Conservation (phyloP, 495 filamentous ascomycete species). For the Penicillium antarcticum region DNA sequence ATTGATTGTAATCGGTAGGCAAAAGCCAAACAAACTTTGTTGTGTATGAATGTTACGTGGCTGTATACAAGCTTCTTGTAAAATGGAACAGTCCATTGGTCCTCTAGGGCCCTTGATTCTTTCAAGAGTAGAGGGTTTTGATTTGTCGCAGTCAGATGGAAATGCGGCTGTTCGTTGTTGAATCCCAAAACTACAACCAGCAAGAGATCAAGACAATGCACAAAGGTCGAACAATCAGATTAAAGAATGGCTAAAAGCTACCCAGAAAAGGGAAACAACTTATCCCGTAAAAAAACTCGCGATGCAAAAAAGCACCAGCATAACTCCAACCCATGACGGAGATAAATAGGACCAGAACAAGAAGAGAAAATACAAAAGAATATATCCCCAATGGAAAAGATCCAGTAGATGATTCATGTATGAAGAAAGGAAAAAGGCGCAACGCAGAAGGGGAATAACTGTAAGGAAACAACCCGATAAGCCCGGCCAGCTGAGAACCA, state of each 20-base stretch:
- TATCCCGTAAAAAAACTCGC: slow-evolving; percentile 1
- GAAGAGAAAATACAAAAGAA: slow-evolving; percentile 4
- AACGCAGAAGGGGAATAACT: slow-evolving; percentile 13
- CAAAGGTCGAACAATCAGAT: too few species aligned
- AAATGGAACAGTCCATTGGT: too few species aligned
- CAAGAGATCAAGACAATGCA: too few species aligned
- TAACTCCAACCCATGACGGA: slow-evolving; percentile 23
- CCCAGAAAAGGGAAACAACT: not conserved
- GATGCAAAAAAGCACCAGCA: slow-evolving; percentile 14
- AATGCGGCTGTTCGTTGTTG: too few species aligned
- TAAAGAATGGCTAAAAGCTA: not conserved
- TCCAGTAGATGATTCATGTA: slow-evolving; percentile 23
- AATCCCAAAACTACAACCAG: too few species aligned
- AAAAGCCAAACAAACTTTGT: too few species aligned
- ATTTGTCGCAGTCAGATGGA: too few species aligned
- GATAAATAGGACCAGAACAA: slow-evolving; percentile 7
- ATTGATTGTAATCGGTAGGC: too few species aligned
- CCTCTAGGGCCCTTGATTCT: too few species aligned
- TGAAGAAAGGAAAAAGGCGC: slow-evolving; percentile 10
- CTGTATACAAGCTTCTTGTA: too few species aligned
- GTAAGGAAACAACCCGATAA: slow-evolving; percentile 13
- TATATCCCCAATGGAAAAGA: not conserved
- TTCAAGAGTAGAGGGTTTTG: too few species aligned
- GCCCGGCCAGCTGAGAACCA: slow-evolving; percentile 14
- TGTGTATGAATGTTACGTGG: too few species aligned